Evolutionary conservation across 2,329 filamentous ascomycete species (phyloP), one percentile per base, ranked within the genome.

Genomic region (Ceratocystis colombiana): DNA sequence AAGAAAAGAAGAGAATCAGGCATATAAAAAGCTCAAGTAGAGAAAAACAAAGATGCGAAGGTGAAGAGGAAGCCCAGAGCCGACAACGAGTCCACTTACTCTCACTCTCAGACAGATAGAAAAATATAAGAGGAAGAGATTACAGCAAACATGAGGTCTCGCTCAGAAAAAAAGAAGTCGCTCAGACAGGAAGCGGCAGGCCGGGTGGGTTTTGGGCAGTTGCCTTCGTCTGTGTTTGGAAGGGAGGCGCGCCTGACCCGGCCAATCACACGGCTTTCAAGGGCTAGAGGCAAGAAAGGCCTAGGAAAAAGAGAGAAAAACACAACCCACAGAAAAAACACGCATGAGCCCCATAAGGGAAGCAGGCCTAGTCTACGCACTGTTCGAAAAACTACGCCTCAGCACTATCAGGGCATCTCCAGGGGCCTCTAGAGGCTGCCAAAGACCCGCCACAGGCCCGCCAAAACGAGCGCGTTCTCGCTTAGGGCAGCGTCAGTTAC

Each of bases 161-260:
- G 53, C 3, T 17, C 22, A n/a, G 22, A 61, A 57, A 66, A 57
- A 66, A 62, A 64, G 67, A 20, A 61, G 50, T 50, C 30, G 45
- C 53, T 41, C 37, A 41, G 10, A 41, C 33, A 53, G 53, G 50
- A 64, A 53, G 50, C 45, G 30, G 62, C 50, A 46, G 50, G 46
- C 61, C 20, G 61, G n/a, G 33, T 46, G 44, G 64, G 33, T 66
- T 55, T 66, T 63, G 61, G 61, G 50, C 59, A 66, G 41, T 55
- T 61, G 28, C 45, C 48, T 46, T 59, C 59, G 61, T 30, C 41
- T 30, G 53, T 67, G 65, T 64, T 64, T 67, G 15, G 62, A 57
- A 57, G 53, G 44, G 62, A 67, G 65, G 50, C 65, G 61, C 65
- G 65, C 65, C 65, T 66, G 61, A 41, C 10, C 50, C 63, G 62